Percentiles rank a stretch among this genome's conserved stretches.
Evolutionary conservation across 2,329 filamentous ascomycete genomes (phyloP).

Genomic region (Colletotrichum lentis): DNA sequence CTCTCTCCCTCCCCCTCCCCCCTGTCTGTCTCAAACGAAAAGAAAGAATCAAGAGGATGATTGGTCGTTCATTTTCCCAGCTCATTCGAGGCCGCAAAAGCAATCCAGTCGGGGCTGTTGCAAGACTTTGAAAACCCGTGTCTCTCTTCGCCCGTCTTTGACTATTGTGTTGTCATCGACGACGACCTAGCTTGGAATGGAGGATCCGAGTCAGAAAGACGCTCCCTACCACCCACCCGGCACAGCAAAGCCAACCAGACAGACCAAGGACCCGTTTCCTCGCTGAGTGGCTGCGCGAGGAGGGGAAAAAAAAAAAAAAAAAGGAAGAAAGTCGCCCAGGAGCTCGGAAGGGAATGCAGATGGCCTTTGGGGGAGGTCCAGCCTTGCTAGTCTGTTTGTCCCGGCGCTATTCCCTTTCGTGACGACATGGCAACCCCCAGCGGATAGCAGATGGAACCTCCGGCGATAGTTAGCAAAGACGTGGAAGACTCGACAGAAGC

Average conservation of each 20-base stretch:
- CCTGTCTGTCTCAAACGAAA: slow-evolving; percentile 24
- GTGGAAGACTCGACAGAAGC: neutral
- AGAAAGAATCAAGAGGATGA: slow-evolving; percentile 6
- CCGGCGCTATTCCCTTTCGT: neutral
- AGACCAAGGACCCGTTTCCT: neutral
- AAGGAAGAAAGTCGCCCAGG: slow-evolving; percentile 24
- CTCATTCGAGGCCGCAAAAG: slow-evolving; percentile 20
- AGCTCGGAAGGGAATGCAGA: slow-evolving; percentile 8
- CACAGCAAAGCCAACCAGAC: neutral
- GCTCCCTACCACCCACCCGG: neutral
- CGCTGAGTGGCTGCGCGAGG: slow-evolving; percentile 11
- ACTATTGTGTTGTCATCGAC: slow-evolving; percentile 1
- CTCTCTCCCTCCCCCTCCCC: no score
- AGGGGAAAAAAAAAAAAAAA: no score
- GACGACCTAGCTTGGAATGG: slow-evolving; percentile 27
- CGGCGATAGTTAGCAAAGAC: neutral
- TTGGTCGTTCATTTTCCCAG: neutral
- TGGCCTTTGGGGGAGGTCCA: neutral
- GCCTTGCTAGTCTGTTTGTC: neutral
- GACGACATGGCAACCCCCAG: slow-evolving; percentile 5
- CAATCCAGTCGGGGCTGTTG: slow-evolving; percentile 7
- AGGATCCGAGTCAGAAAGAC: slow-evolving; percentile 15
- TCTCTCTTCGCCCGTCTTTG: neutral
- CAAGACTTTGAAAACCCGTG: neutral
- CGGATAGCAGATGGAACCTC: neutral